Conservation (phyloP, 768 basidiomycete genomes). For the Mycena olivaceomarginata region DNA sequence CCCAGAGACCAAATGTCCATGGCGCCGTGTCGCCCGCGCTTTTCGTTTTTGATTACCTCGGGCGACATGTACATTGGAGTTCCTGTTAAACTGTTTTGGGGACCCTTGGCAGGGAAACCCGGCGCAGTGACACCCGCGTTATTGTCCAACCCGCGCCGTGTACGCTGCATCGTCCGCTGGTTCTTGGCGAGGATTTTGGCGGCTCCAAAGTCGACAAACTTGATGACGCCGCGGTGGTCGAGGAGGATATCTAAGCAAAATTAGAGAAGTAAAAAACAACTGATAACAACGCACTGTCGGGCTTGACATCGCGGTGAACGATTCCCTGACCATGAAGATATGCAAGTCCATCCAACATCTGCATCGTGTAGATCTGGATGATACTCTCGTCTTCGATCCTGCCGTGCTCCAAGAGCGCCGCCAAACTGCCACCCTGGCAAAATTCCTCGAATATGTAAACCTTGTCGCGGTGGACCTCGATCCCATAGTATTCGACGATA, state of each 20-base stretch:
- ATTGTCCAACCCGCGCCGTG: conserved; percentile 74
- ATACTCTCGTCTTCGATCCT: conserved; percentile 98
- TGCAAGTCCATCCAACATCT: conserved; percentile 95
- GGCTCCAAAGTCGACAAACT: conserved; percentile 98
- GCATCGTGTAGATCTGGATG: conserved; percentile 96
- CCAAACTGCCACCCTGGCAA: conserved; percentile 96
- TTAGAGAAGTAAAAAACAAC: conserved; percentile 22
- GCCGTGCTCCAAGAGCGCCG: conserved; percentile 92
- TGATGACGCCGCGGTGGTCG: conserved; percentile 93
- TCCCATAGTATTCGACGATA: conserved; percentile 98
- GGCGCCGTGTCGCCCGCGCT: conserved; percentile 90
- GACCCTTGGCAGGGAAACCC: conserved; percentile 65
- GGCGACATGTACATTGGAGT: conserved; percentile 99
- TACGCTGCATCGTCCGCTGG: conserved; percentile 86
- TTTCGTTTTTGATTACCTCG: conserved; percentile 97
- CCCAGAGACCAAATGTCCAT: conserved; percentile 99
- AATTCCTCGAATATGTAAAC: conserved; percentile 99
- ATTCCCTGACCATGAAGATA: conserved; percentile 96
- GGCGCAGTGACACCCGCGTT: conserved; percentile 53
- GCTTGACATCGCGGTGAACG: conserved; percentile 98
- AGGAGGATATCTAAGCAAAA: conserved; percentile 89
- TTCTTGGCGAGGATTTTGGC: conserved; percentile 97
- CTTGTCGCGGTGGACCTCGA: conserved; percentile 98
- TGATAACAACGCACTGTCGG: conserved; percentile 86
- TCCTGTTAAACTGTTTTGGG: conserved; percentile 92